Percentiles rank a stretch among this genome's conserved stretches.
Conservation (phyloP, 331 rosid species). For the Phaseolus coccineus region DNA sequence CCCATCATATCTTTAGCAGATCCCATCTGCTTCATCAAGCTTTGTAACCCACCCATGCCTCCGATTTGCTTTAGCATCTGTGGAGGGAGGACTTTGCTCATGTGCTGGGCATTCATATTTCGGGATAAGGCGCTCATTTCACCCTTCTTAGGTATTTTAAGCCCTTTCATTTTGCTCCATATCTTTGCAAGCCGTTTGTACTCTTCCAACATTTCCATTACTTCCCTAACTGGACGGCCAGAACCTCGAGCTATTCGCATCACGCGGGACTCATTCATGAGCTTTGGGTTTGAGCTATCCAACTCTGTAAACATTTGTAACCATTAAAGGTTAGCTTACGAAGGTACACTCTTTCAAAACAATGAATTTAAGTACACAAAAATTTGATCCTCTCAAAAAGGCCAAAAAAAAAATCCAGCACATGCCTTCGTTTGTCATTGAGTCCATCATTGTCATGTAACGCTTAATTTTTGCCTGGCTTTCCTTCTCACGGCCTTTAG, state of each 20-base stretch:
- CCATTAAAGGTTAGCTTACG: conserved; percentile 35
- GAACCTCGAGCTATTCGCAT: conserved; percentile 85
- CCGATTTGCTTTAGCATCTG: conserved; percentile 90
- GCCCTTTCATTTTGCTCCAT: conserved; percentile 78
- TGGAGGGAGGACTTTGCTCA: conserved; percentile 87
- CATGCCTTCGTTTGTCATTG: conserved; percentile 83
- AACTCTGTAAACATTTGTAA: conserved; percentile 62
- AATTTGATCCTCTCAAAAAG: conserved; percentile 14
- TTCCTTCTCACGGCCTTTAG: conserved; percentile 85
- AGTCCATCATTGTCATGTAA: conserved; percentile 98
- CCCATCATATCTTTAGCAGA: conserved; percentile 90
- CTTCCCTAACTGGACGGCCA: conserved; percentile 71
- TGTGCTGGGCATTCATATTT: conserved; percentile 80
- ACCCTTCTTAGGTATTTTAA: conserved; percentile 82
- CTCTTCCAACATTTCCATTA: conserved; percentile 78
- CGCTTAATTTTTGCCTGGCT: conserved; percentile 83
- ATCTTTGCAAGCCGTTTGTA: conserved; percentile 74
- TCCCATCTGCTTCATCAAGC: conserved; percentile 94
- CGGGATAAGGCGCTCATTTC: conserved; percentile 73
- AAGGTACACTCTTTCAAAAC: neutral
- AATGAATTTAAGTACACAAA: conserved; percentile 2
- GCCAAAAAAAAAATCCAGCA: conserved; percentile 16
- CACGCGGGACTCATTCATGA: conserved; percentile 72
- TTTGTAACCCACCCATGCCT: conserved; percentile 86
- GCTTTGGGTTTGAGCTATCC: conserved; percentile 79